Conservation (phyloP, 176 grass and related monocot genomes). For the Cenchrus purpureus region DNA sequence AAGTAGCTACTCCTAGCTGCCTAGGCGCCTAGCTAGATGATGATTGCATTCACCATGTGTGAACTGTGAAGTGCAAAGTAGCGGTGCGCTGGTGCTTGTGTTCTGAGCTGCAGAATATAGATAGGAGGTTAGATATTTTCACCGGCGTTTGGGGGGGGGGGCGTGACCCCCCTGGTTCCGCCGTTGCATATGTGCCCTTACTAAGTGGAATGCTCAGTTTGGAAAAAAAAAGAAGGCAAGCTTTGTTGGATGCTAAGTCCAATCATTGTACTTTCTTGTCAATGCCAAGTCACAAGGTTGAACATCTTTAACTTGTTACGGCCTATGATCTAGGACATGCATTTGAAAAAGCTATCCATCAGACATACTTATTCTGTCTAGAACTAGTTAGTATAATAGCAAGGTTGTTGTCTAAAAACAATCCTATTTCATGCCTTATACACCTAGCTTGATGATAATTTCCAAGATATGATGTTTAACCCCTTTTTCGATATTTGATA, state of each 20-base stretch:
- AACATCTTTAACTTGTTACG: neutral
- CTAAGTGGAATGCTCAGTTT: neutral
- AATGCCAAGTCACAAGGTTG: neutral
- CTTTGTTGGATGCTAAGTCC: neutral
- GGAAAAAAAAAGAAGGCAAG: neutral
- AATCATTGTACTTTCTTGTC: neutral
- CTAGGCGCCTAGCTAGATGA: too few species aligned
- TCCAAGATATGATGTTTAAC: conserved; percentile 10
- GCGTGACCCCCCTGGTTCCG: too few species aligned
- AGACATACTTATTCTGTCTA: conserved; percentile 9
- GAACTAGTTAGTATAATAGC: neutral
- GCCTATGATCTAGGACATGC: neutral
- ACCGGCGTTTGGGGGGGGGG: too few species aligned
- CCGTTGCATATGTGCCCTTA: too few species aligned
- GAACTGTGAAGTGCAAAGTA: too few species aligned
- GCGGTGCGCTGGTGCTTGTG: too few species aligned
- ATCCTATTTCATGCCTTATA: conserved; percentile 20
- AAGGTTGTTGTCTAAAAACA: neutral
- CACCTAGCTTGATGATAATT: conserved; percentile 6
- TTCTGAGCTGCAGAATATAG: too few species aligned
- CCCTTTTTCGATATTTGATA: conserved; percentile 35
- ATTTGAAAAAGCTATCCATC: conserved; percentile 1
- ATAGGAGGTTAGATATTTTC: too few species aligned
- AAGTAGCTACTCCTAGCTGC: too few species aligned
- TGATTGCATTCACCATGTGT: too few species aligned